phyloP scores from a whole-genome alignment of 2,329 filamentous ascomycete genomes.

The Arthrobotrys pseudoclavata region DNA sequence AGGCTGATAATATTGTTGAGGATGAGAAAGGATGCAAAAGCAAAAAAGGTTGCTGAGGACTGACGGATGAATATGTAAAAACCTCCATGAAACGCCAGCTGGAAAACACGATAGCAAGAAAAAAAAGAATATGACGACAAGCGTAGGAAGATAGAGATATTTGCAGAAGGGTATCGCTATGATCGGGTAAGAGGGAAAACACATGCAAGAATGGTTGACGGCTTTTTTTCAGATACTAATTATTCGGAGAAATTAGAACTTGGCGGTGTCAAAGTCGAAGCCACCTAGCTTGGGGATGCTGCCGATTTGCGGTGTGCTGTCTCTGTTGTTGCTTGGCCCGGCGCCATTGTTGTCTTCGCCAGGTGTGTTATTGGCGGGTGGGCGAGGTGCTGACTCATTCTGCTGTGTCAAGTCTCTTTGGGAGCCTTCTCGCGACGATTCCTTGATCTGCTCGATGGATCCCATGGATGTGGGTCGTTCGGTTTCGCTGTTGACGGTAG shows the following conservation, averaged over 20 bases:
- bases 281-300: conserved; percentile 50
- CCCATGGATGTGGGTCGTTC: conserved; percentile 46
- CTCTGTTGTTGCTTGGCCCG: conserved; percentile 39
- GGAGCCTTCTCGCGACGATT: conserved; percentile 45
- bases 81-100: conserved; percentile 30
- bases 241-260: conserved; percentile 38
- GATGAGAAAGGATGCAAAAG: not conserved
- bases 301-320: conserved; percentile 57
- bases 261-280: conserved; percentile 56
- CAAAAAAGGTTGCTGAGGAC: conserved; percentile 12
- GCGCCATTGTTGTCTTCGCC: conserved; percentile 30
- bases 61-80: conserved; percentile 37
- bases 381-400: conserved; percentile 17
- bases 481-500: conserved; percentile 53
- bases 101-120: conserved; percentile 14
- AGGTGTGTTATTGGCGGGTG: conserved; percentile 9
- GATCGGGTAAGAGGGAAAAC: conserved; percentile 23
- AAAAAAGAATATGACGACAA: conserved; percentile 13
- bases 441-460: conserved; percentile 58
- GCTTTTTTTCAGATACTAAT: conserved; percentile 5
- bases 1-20: conserved; percentile 1
- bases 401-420: conserved; percentile 32
- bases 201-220: conserved; percentile 11
- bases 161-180: conserved; percentile 48
- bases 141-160: conserved; percentile 13